Evolutionary conservation across 169 alveolate species (phyloP), one percentile per base, ranked within the genome.

Genomic region (Eimeria necatrix): DNA sequence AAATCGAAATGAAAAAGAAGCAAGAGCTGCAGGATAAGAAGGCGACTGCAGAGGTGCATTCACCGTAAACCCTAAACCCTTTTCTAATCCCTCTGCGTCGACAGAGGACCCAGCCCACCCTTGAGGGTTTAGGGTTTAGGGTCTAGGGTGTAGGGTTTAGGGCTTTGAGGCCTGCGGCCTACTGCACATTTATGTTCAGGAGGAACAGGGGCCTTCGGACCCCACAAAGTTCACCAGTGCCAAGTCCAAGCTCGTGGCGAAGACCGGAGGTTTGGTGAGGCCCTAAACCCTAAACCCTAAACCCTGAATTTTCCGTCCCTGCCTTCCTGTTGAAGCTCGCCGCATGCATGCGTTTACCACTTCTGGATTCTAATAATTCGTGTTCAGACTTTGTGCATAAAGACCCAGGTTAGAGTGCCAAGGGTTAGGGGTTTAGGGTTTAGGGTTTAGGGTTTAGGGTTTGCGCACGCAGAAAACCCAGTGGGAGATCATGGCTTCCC

Each of bases 401-500:
- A 14, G 22, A 2, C 22, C 68, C 22, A 56, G 68, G 4, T 14
- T 14, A 0, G 2, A 26, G 8, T 1, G 24, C 4, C 2, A 32
- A 32, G 59, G 87, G 87, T 48, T 76, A 32, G 8, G 87, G 87
- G 61, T 76, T 76, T 76, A 76, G 24, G 26, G 61, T 10, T 46
- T 2, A 46, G 87, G 61, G 87, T 32, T 76, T 18, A 20, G 80
- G 53, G 53, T 68, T 76, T 18, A 20, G 80, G 53, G 26, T 68
- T 51, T 89, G 53, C 4, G 18, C 70, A 85, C 61, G 14, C 97
- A 97, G 95, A 96, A 96, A 88, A 97, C 97, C 60, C 99, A 98
- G 97, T 97, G 96, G 93, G 99, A 98, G 26, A 98, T 98, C 70
- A 96, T 99, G 97, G 93, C 94, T 90, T 97, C 98, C 76, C 96